A percentile compares a stretch with the other conserved stretches of the same genome.
Evolutionary conservation across 2,329 filamentous ascomycete genomes (phyloP).

Genomic region (Zelopaecilomyces penicillatus): DNA sequence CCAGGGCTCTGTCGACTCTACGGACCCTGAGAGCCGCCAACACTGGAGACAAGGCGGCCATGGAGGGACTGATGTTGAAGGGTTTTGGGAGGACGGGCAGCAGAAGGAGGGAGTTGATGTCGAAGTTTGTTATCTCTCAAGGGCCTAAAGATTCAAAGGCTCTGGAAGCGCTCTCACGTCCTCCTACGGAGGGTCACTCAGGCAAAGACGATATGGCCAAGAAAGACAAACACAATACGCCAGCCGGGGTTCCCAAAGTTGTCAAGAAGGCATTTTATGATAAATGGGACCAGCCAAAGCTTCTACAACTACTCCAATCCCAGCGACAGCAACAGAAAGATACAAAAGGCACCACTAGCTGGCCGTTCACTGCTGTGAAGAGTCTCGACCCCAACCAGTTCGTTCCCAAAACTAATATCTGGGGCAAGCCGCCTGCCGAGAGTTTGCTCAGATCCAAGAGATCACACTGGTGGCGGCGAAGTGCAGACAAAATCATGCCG

Average conservation of each 20-base stretch:
- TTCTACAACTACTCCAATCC: constrained; percentile 32
- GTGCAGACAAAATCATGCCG: constrained; percentile 41
- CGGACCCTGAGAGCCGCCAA: constrained; percentile 45
- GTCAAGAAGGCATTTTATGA: constrained; percentile 31
- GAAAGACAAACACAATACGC: background rate
- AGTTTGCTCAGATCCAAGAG: constrained; percentile 33
- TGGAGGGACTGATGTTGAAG: constrained; percentile 38
- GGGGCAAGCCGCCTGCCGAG: constrained; percentile 36
- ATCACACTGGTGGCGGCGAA: constrained; percentile 39
- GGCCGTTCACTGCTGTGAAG: constrained; percentile 17
- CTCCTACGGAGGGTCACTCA: background rate
- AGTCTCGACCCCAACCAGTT: constrained; percentile 23
- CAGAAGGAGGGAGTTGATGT: constrained; percentile 40
- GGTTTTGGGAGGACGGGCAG: constrained; percentile 47
- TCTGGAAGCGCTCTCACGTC: constrained; percentile 26
- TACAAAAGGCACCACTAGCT: constrained; percentile 16
- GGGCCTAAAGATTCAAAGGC: constrained; percentile 32
- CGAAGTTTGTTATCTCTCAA: constrained; percentile 26
- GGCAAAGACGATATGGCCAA: background rate
- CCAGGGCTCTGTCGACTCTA: constrained; percentile 34
- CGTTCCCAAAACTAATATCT: constrained; percentile 38
- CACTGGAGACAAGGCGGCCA: constrained; percentile 36
- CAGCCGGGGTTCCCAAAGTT: constrained; percentile 1
- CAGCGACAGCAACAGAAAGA: constrained; percentile 29
- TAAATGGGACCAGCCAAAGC: constrained; percentile 40